These are phyloP conservation scores for Penicillium cinerascens DNA, from an alignment of 495 filamentous ascomycete species.

Conservation along the genomic window DNA sequence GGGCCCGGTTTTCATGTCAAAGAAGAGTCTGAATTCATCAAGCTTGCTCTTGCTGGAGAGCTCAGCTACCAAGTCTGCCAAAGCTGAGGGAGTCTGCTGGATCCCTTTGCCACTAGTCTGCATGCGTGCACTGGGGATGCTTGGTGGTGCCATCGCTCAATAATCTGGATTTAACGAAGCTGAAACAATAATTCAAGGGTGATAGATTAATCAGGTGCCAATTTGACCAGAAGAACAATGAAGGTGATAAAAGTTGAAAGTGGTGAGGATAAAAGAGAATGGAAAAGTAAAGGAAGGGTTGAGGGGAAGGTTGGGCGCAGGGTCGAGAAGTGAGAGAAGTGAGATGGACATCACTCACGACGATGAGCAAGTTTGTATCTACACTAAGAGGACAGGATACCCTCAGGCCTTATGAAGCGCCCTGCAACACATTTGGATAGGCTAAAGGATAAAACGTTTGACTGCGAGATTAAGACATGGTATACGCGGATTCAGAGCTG, in stretches of 20 bases:
- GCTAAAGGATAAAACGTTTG: too few relatives aligned
- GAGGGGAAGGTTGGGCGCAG: not conserved
- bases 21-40: constrained; percentile 15
- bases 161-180: not conserved
- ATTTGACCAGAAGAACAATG: not conserved
- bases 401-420: not conserved
- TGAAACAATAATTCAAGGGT: not conserved
- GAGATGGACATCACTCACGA: too few relatives aligned
- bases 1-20: constrained; percentile 15
- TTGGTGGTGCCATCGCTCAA: not conserved
- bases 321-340: not conserved
- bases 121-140: not conserved
- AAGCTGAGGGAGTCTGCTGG: not conserved
- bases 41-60: constrained; percentile 5
- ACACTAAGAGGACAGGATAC: not conserved
- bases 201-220: too few relatives aligned
- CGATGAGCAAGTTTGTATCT: not conserved
- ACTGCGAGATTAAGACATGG: not conserved
- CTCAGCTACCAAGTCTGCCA: not conserved
- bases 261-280: not conserved
- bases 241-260: not conserved
- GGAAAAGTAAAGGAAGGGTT: not conserved
- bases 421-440: not conserved
- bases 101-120: not conserved
- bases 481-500: not conserved